Evolutionary conservation across 768 basidiomycete species (phyloP), one percentile per base, ranked within the genome.

Genomic region (Pisolithus orientalis): DNA sequence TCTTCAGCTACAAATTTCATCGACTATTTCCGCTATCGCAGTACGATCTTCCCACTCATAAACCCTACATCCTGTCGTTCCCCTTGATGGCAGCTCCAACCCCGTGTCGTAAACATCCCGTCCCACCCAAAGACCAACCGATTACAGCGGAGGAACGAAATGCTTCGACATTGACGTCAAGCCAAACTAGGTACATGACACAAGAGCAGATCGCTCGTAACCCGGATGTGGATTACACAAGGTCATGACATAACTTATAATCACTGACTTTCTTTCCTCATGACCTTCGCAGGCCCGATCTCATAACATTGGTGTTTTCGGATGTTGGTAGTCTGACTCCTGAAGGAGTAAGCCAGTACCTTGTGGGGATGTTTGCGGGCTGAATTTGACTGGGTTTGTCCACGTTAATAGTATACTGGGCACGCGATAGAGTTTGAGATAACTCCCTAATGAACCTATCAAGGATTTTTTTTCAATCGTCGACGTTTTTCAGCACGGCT

Each of bases 291-390:
- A 91, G 89, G 63, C 91, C 94, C 50, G 93, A 97, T 73, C 73
- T 95, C 57, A 95, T 97, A 57, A 87, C 91, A 34, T 79, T 97
- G 37, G 91, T 98, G 37, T 90, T 97, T 65, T 92, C 90, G 52
- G 95, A 98, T 61, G 84, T 97, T 39, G 95, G 95, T 21, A 90
- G 90, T 60, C 75, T 94, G 56, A 93, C 91, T 21, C 92, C 94
- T 31, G 89, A 91, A 71, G 89, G 90, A 53, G 91, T 96, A 57
- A 94, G 90, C 70, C 92, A 94, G 67, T 94, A 94, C 67, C 78
- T 96, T 42, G 94, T 96, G 53, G 92, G 90, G 58, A 93, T 94
- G 85, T 95, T 91, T 73, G 85, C 88, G 57, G 88, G 83, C 59
- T 87, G 64, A 73, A 42, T 48, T 48, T 52, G 34, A 53, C 57